Conservation (phyloP, 75 land plant species). For the Selaginella moellendorffii region DNA sequence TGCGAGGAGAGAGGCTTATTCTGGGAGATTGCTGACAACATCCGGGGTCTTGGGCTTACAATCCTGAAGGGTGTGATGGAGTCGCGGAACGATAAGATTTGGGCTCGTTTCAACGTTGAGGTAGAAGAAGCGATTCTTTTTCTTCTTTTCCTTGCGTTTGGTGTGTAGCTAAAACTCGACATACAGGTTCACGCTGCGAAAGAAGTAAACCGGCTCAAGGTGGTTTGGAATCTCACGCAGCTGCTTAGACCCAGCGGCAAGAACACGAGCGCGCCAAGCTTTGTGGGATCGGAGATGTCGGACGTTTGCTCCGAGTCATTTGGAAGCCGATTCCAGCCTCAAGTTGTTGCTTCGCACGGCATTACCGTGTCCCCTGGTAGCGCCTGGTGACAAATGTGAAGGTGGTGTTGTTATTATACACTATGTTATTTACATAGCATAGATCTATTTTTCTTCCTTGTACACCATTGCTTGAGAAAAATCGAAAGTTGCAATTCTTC, state of each 20-base stretch:
- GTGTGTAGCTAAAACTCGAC: neutral
- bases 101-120: slow-evolving; percentile 79
- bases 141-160: neutral
- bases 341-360: neutral
- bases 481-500: no score
- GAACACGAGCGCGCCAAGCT: neutral
- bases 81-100: slow-evolving; percentile 44
- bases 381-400: no score
- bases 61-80: slow-evolving; percentile 80
- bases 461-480: no score
- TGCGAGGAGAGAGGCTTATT: slow-evolving; percentile 65
- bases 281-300: neutral
- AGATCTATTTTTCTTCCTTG: no score
- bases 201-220: neutral
- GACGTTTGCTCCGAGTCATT: neutral
- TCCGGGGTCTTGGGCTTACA: slow-evolving; percentile 57
- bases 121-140: slow-evolving; percentile 18
- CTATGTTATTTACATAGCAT: no score
- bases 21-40: slow-evolving; percentile 62
- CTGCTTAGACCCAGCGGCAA: neutral
- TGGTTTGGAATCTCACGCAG: neutral
- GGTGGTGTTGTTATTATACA: no score
- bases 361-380: neutral
- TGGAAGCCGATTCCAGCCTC: neutral
- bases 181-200: neutral